Evolutionary conservation across 306 rosid species (phyloP), one percentile per base, ranked within the genome.

Genomic region (Lotus japonicus): DNA sequence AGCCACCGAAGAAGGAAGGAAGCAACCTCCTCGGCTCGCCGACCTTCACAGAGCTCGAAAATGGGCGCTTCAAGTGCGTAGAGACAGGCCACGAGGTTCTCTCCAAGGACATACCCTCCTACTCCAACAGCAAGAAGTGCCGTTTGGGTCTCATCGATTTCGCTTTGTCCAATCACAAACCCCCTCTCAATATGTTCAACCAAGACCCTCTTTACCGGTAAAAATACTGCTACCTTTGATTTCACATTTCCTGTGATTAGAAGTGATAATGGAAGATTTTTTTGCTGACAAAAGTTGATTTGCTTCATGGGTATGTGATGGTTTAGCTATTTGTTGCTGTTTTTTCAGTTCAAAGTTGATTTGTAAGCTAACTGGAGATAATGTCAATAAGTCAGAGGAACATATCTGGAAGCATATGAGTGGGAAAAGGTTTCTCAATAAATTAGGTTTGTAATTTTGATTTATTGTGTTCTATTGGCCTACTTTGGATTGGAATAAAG

Each of bases 331-430:
- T 56, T 19, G 48, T 70, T 62, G 23, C 21, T 33, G 6, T 5
- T 72, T 72, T 31, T 69, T 63, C 68, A 94, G 98, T 68, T 88
- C 98, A 38, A 94, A 90, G 83, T 65, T 90, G 84, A 74, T 85
- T 18, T 94, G 98, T 80, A 90, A 88, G 72, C 71, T 94, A 13
- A 94, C 98, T 4, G 97, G 94, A 19, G 87, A 86, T 52, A 86
- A 86, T 0, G 79, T 94, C 56, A 94, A 94, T 77, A 94, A 94
- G 87, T 72, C 97, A 4, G 98, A 94, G 78, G 97, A 94, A 58
- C 98, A 94, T 75, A 86, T 94, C 71, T 94, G 98, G 98, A 94
- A 94, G 88, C 97, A 94, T 81, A 84, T 94, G 66, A 90, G 66
- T 52, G 98, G 98, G 12, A 94, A 80, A 74, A 85, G 95, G 7